These are phyloP conservation scores for Phytophthora sp. DNA, from an alignment of 352 stramenopile genomes.

Conservation along the genomic window DNA sequence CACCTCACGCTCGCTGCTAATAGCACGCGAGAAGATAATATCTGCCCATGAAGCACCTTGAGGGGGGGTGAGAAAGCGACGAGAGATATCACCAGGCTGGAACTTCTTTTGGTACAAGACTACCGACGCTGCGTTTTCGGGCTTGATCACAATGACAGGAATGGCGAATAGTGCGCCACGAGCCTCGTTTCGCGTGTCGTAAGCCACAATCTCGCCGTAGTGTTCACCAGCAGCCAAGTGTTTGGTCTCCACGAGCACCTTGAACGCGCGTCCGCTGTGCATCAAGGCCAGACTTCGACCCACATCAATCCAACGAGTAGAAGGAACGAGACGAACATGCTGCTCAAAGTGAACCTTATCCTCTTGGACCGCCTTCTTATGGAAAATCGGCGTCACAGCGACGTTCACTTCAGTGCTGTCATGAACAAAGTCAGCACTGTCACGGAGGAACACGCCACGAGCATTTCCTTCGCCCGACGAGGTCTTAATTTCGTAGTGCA, in stretches of 20 bases:
- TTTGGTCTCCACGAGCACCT: slow-evolving; percentile 90
- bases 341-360: slow-evolving; percentile 91
- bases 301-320: slow-evolving; percentile 88
- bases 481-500: slow-evolving; percentile 59
- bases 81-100: slow-evolving; percentile 70
- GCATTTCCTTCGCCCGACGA: slow-evolving; percentile 51
- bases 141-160: slow-evolving; percentile 91
- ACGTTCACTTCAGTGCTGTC: slow-evolving; percentile 86
- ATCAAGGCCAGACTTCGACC: slow-evolving; percentile 89
- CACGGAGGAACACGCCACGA: slow-evolving; percentile 85
- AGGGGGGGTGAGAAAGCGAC: slow-evolving; percentile 85
- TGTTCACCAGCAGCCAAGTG: slow-evolving; percentile 83
- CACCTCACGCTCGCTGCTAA: slow-evolving; percentile 41
- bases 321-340: slow-evolving; percentile 82
- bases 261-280: slow-evolving; percentile 86
- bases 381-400: slow-evolving; percentile 87
- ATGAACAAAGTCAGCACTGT: slow-evolving; percentile 77
- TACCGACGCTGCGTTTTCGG: slow-evolving; percentile 52
- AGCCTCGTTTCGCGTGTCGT: slow-evolving; percentile 66
- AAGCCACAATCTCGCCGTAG: slow-evolving; percentile 86
- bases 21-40: slow-evolving; percentile 71
- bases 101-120: slow-evolving; percentile 57
- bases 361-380: slow-evolving; percentile 80
- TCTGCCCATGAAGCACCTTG: slow-evolving; percentile 87
- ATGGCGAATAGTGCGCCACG: slow-evolving; percentile 89